Evolutionary conservation across 1,139 yeast genomes (phyloP), one percentile per base, ranked within the genome.

Genomic region (Yamadazyma atmosphaerica): DNA sequence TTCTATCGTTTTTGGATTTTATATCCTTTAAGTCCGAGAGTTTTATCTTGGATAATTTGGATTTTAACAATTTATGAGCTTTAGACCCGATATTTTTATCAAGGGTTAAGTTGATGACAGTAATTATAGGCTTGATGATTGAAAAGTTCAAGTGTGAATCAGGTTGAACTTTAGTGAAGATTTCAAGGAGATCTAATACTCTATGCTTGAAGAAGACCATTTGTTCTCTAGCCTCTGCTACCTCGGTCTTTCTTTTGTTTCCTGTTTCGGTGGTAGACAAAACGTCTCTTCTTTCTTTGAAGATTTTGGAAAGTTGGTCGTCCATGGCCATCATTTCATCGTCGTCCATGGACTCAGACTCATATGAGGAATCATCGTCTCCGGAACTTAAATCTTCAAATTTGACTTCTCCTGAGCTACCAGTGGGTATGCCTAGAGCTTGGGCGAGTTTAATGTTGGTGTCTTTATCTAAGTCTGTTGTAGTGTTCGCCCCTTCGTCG

Each of bases 311-410:
- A 24, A 92, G 68, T 44, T 88, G 94, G 19, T 75, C 88, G 58
- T 92, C 98, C 56, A 92, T 77, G 12, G 92, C 95, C 82, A 90
- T 81, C 99, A 92, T 92, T 59, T 89, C 90, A 50, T 90, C 98
- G 58, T 92, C 99, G 50, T 92, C 94, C 95, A 88, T 86, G 2
- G 89, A 79, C 45, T 86, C 95, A 10, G 85, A 87, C 41, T 80
- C 86, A 36, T 76, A 76, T 11, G 73, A 74, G 12, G 58, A 62
- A 36, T 59, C 68, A 17, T 61, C 67, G 4, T 57, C 68, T 17
- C 52, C 58, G 2, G 75, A 72, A 23, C 61, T 68, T 36, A 60
- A 44, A 14, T 70, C 76, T 5, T 64, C 72, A 37, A 63, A 67
- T 40, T 72, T 72, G 12, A 70, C 73, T 47, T 74, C 76, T 4